These are phyloP conservation scores for Aspergillus sclerotialis DNA, from an alignment of 2,329 filamentous ascomycete species.

Conservation along the genomic window DNA sequence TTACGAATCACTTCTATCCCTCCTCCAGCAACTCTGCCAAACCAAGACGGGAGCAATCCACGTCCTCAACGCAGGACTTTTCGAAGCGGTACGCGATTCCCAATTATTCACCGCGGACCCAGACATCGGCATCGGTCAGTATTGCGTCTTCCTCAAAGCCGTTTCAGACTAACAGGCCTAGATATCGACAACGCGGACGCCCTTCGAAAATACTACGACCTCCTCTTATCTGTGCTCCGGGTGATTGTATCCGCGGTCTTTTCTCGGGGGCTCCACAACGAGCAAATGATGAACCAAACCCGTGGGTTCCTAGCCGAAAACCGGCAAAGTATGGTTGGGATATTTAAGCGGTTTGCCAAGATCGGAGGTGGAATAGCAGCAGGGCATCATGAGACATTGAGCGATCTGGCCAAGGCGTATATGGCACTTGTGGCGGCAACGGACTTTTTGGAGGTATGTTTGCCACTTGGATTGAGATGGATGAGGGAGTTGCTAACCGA, in stretches of 20 bases:
- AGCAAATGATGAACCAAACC: slow-evolving; percentile 63
- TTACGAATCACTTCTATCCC: slow-evolving; percentile 68
- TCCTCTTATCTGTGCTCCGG: slow-evolving; percentile 72
- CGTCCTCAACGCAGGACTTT: slow-evolving; percentile 83
- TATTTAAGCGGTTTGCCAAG: slow-evolving; percentile 82
- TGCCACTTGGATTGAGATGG: not conserved
- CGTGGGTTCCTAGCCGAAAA: slow-evolving; percentile 76
- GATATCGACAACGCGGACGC: slow-evolving; percentile 63
- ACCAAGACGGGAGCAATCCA: slow-evolving; percentile 76
- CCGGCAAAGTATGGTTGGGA: slow-evolving; percentile 73
- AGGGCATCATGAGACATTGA: slow-evolving; percentile 55
- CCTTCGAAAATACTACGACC: slow-evolving; percentile 72
- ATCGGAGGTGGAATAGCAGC: slow-evolving; percentile 52
- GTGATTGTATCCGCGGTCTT: slow-evolving; percentile 78
- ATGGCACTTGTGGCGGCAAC: slow-evolving; percentile 76
- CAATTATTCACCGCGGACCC: slow-evolving; percentile 86
- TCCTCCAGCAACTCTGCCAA: slow-evolving; percentile 78
- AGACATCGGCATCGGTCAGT: slow-evolving; percentile 69
- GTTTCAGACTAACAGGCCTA: slow-evolving; percentile 17
- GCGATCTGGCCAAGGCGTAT: slow-evolving; percentile 76
- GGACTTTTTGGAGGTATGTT: slow-evolving; percentile 74
- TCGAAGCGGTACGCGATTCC: slow-evolving; percentile 71
- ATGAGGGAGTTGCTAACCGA: slow-evolving; percentile 8
- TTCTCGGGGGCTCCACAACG: slow-evolving; percentile 73
- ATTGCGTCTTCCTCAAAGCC: slow-evolving; percentile 1